phyloP scores from a whole-genome alignment of 2,329 filamentous ascomycete species.

The Amphichorda felina region DNA sequence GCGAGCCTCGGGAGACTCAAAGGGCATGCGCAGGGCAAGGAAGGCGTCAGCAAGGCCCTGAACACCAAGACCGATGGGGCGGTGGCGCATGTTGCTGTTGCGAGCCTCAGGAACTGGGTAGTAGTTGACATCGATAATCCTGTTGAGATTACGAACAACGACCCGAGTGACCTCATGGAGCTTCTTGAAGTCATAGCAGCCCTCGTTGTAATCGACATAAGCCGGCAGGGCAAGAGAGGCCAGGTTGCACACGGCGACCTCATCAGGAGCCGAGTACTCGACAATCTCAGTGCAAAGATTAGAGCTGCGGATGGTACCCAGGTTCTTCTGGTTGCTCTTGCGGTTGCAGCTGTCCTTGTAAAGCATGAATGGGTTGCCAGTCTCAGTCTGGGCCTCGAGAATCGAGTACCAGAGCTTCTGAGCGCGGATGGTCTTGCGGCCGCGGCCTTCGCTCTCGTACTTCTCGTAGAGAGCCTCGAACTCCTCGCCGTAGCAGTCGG shows the following conservation, averaged over 20 bases:
- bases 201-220: conserved; percentile 76
- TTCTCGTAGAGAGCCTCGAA: conserved; percentile 90
- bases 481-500: conserved; percentile 94
- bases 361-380: conserved; percentile 97
- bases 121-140: conserved; percentile 96
- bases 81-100: conserved; percentile 95
- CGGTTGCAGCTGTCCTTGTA: conserved; percentile 98
- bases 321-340: conserved; percentile 99
- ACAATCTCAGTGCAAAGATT: conserved; percentile 99
- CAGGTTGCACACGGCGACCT: conserved; percentile 97
- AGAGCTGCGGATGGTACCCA: conserved; percentile 95
- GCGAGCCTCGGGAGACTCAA: conserved; percentile 89
- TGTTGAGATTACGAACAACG: conserved; percentile 91
- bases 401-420: conserved; percentile 99
- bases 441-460: conserved; percentile 81
- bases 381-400: conserved; percentile 96
- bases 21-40: conserved; percentile 90
- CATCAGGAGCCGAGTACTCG: conserved; percentile 93
- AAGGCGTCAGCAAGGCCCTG: conserved; percentile 97
- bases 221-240: conserved; percentile 87
- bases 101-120: conserved; percentile 92
- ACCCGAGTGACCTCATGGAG: conserved; percentile 90
- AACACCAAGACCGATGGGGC: conserved; percentile 91
- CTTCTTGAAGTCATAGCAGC: conserved; percentile 90
- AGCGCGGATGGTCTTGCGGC: conserved; percentile 84